Evolutionary conservation across 176 grass and related monocot genomes (phyloP).

Genomic region (Tillandsia leiboldiana): DNA sequence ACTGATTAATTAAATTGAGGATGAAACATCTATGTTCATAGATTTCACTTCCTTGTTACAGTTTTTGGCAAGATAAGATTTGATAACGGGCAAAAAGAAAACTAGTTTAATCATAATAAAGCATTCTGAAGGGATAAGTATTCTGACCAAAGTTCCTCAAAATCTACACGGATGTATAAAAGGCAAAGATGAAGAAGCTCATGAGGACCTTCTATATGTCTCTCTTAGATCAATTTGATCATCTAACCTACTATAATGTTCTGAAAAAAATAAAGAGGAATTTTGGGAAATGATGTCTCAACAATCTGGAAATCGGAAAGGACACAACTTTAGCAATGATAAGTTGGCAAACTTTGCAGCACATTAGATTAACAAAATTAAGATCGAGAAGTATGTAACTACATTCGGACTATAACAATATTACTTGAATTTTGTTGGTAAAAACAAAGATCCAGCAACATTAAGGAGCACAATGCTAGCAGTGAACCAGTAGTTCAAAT

Average conservation of each 20-base stretch:
- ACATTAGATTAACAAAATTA: not conserved
- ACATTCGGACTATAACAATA: not conserved
- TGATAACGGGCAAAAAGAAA: not conserved
- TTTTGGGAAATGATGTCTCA: not conserved
- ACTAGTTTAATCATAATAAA: not conserved
- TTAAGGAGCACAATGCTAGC: not conserved
- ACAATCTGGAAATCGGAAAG: not conserved
- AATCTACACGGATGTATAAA: not conserved
- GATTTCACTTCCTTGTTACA: not conserved
- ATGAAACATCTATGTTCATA: not conserved
- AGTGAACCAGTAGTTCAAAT: not conserved
- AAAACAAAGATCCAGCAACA: not conserved
- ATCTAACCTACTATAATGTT: too few species aligned
- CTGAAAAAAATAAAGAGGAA: not conserved
- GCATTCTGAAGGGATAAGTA: not conserved
- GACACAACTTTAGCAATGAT: not conserved
- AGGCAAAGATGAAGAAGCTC: not conserved
- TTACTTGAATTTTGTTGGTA: not conserved
- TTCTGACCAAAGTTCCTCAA: not conserved
- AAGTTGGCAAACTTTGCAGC: not conserved
- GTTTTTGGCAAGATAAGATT: not conserved
- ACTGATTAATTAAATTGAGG: not conserved
- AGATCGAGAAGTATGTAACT: not conserved
- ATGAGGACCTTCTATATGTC: not conserved
- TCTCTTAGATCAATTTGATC: too few species aligned